Percentiles rank a stretch among this genome's conserved stretches.
These are phyloP conservation scores for Pichia kluyveri DNA, from an alignment of 805 yeast species.

Conservation along the genomic window DNA sequence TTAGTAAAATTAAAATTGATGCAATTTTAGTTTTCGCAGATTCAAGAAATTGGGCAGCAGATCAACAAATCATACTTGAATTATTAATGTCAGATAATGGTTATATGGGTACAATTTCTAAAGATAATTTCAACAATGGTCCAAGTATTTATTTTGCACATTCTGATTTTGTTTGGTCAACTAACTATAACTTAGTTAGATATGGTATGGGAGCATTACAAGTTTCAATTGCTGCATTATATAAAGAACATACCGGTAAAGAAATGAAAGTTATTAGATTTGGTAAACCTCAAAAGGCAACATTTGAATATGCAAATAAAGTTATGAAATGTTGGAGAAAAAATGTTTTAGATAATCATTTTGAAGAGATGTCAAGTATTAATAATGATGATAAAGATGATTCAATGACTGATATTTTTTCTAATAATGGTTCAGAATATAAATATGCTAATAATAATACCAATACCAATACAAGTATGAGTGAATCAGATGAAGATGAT, in stretches of 20 bases:
- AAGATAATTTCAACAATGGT: conserved; percentile 59
- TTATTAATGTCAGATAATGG: conserved; percentile 69
- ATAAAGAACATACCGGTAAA: conserved; percentile 75
- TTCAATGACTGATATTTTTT: conserved; percentile 3
- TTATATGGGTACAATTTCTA: conserved; percentile 70
- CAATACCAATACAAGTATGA: too few relatives aligned
- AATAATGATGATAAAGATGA: conserved; percentile 11
- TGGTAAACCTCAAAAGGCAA: conserved; percentile 86
- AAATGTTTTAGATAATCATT: conserved; percentile 66
- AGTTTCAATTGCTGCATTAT: conserved; percentile 78
- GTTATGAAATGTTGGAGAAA: conserved; percentile 71
- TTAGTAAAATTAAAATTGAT: conserved; percentile 58
- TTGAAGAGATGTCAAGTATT: conserved; percentile 30
- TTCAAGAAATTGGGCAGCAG: conserved; percentile 88
- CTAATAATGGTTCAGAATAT: neutral
- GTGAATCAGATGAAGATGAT: neutral
- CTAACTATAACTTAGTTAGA: conserved; percentile 71
- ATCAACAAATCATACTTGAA: conserved; percentile 82
- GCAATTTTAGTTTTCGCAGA: conserved; percentile 88
- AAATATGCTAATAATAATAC: neutral
- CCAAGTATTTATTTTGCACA: conserved; percentile 84
- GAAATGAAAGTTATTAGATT: conserved; percentile 74
- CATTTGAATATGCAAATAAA: conserved; percentile 76
- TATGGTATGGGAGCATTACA: conserved; percentile 95
- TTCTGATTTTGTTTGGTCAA: conserved; percentile 90